Evolutionary conservation across 345 rosid genomes (phyloP), one percentile per base, ranked within the genome.

Genomic region (Carallia brachiata): DNA sequence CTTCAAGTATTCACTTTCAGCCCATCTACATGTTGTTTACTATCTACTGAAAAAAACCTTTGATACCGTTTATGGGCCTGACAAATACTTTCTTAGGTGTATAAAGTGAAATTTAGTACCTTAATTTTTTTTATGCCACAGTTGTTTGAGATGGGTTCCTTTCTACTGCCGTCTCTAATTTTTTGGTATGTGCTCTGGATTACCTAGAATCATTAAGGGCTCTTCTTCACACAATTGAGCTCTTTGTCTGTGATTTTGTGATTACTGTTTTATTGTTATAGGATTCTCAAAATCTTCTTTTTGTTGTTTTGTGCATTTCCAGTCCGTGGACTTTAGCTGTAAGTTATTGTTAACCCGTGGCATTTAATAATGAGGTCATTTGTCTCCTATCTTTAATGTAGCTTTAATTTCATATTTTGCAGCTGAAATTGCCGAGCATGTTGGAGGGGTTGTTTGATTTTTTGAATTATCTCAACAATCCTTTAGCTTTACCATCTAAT

Each of bases 361-460:
- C 63, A 39, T 10, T 36, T 31, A 37, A 28, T 10, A n/a, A 36
- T 3, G 15, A 56, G 60, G 28, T 27, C 4, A 27, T 56, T 13
- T 7, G 28, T 27, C 17, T 56, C n/a, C 2, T 19, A 9, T 27
- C 32, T 56, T 56, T 28, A 66, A 37, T 44, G 9, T 73, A 13
- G 16, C 4, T 52, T 64, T 68, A 61, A 32, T 68, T 68, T 77
- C 40, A 28, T 68, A 71, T 58, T 75, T 62, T 88, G 85, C 96
- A 95, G 99, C 82, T 77, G 76, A 58, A 70, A 31, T 72, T 85
- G 77, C 97, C 84, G 12, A 76, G 82, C 73, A 84, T 72, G 62
- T 77, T 92, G 81, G 97, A 95, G 77, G 97, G 96, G 70, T 87
- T 91, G 3, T 89, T 90, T 82, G 97, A 95, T 48, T 82, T 89